phyloP scores from a whole-genome alignment of 441 rosid species.

The Metrosideros polymorpha region DNA sequence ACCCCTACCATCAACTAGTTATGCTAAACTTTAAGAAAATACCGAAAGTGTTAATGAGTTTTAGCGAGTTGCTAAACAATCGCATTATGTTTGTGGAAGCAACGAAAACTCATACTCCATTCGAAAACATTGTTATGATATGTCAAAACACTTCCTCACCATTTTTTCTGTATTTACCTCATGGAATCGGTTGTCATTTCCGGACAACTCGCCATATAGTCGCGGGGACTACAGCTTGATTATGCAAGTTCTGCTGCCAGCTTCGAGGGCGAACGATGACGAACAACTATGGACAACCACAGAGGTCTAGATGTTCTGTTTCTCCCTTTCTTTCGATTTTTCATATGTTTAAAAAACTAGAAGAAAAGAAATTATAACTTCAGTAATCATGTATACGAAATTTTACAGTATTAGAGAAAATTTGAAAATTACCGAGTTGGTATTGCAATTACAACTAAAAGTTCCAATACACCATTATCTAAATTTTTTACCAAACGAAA shows the following conservation, averaged over 20 bases:
- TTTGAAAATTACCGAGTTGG: background rate
- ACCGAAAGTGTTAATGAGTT: background rate
- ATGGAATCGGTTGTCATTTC: background rate
- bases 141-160: no score
- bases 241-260: background rate
- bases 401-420: background rate
- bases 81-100: no score
- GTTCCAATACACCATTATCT: background rate
- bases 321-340: no score
- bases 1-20: background rate
- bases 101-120: no score
- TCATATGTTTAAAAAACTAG: no score
- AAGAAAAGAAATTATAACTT: no score
- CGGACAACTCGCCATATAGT: background rate
- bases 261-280: no score
- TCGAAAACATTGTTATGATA: no score
- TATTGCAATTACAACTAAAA: background rate
- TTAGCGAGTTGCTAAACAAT: background rate
- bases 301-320: accelerated
- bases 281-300: background rate
- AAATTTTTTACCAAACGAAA: no score
- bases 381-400: no score
- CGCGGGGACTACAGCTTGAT: background rate
- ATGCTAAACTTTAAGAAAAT: no score
- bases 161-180: background rate